Evolutionary conservation across 208 protist genomes (phyloP), one percentile per base, ranked within the genome.

Genomic region (Crithidia acanthocephali): DNA sequence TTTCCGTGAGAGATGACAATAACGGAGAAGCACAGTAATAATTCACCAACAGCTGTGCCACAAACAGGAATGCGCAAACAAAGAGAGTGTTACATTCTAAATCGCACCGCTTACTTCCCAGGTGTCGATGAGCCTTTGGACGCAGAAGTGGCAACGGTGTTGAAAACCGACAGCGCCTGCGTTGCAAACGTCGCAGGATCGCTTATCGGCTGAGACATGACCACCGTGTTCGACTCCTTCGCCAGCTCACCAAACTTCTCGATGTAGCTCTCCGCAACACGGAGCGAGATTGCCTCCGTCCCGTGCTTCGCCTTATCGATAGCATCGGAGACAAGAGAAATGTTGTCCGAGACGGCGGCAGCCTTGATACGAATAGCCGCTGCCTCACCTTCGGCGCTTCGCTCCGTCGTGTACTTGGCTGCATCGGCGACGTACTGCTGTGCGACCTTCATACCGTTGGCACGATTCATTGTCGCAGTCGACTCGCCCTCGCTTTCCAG

Each of bases 401-500:
- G 44, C 23, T 83, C 80, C 0, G 91, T 83, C 0, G 87, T 87
- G 81, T 95, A 95, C 57, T 87, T 89, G 27, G 94, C 72, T 9
- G 92, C 97, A 53, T 98, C 93, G n/a, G 96, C 96, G 7, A 82
- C 84, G 53, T 92, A 85, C 47, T 94, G 82, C 65, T 91, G 84
- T 2, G 97, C 95, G 20, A 48, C 68, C 35, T 91, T 88, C 50
- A 97, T 74, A 66, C 96, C 98, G 33, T 96, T 80, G 25, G 95
- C 98, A 10, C 92, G 76, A 77, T 98, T 99, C 33, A 93, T 83
- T 30, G 87, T 84, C 30, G 95, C 91, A 4, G 87, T 81, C 4
- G 89, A 85, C 62, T 94, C 85, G 67, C 95, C 98, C 73, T 99
- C 96, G 28, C 92, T 98, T 62, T 98, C 95, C 18, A 99, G 80